These are phyloP conservation scores for Aspergillus sclerotiicarbonarius DNA, from an alignment of 495 filamentous ascomycete genomes.

Conservation along the genomic window DNA sequence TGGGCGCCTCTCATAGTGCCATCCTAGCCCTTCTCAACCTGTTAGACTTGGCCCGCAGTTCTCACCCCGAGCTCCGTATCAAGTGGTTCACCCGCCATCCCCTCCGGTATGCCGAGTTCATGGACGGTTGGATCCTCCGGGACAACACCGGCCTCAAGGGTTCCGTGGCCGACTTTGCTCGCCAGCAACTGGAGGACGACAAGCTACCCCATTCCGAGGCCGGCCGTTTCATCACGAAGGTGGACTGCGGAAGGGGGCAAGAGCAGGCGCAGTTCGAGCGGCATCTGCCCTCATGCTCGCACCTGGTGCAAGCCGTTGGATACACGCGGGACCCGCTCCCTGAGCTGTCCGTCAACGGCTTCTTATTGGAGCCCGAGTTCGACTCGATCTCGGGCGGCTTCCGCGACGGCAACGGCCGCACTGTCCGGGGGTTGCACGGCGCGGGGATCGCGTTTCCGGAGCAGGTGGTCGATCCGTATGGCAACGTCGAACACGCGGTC, in stretches of 20 bases:
- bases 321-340: conserved; percentile 52
- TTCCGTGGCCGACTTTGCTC: conserved; percentile 57
- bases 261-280: conserved; percentile 42
- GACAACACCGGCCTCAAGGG: conserved; percentile 66
- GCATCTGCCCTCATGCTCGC: conserved; percentile 47
- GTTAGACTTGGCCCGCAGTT: conserved; percentile 45
- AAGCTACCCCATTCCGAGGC: conserved; percentile 46
- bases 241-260: conserved; percentile 44
- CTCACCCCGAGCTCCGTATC: conserved; percentile 52
- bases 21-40: conserved; percentile 62
- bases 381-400: conserved; percentile 52
- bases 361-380: conserved; percentile 39
- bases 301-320: conserved; percentile 56
- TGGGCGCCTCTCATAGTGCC: conserved; percentile 62
- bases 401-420: conserved; percentile 31
- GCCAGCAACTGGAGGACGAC: conserved; percentile 53
- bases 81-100: conserved; percentile 61
- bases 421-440: conserved; percentile 52
- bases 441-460: conserved; percentile 63
- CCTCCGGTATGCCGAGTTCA: conserved; percentile 59
- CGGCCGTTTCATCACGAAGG: conserved; percentile 47
- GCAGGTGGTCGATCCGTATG: conserved; percentile 55
- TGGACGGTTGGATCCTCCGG: conserved; percentile 59
- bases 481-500: conserved; percentile 61
- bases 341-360: conserved; percentile 30